phyloP scores from a whole-genome alignment of 2,329 filamentous ascomycete species.

The Aspergillus flavus region DNA sequence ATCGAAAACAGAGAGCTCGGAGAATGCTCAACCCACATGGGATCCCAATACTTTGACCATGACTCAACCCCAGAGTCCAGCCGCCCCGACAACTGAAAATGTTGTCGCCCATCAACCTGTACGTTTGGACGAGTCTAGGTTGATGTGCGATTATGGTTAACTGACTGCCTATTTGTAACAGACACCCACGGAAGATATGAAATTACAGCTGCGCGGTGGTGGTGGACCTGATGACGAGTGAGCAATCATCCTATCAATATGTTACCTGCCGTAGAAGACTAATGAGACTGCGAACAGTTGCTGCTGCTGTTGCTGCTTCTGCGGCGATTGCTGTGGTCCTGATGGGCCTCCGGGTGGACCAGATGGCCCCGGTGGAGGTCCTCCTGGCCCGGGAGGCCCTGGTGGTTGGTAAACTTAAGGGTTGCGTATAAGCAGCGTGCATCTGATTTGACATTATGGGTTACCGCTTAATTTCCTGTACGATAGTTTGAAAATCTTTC shows the following conservation, averaged over 20 bases:
- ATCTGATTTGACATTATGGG: neutral
- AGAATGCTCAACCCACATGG: slow-evolving; percentile 5
- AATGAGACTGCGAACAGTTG: neutral
- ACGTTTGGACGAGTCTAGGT: neutral
- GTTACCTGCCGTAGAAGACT: neutral
- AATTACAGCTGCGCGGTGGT: slow-evolving; percentile 9
- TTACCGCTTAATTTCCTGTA: too few relatives aligned
- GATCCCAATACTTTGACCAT: slow-evolving; percentile 9
- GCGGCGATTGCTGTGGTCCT: slow-evolving; percentile 9
- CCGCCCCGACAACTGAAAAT: neutral
- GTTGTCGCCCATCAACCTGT: slow-evolving; percentile 8
- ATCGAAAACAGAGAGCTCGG: neutral
- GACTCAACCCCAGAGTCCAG: slow-evolving; percentile 6
- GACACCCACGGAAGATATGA: neutral
- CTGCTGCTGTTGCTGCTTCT: slow-evolving; percentile 11
- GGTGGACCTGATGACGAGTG: slow-evolving; percentile 11
- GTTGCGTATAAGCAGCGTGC: neutral
- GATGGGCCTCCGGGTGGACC: slow-evolving; percentile 6
- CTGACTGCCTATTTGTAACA: neutral
- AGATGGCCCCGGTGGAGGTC: slow-evolving; percentile 2
- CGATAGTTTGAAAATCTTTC: too few relatives aligned
- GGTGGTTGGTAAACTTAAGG: slow-evolving; percentile 5
- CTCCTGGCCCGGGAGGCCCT: slow-evolving; percentile 6
- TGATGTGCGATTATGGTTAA: neutral
- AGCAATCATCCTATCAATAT: neutral